Conservation (phyloP, 225 moss, liverwort and hornwort species). For the Antitrichia curtipendula region DNA sequence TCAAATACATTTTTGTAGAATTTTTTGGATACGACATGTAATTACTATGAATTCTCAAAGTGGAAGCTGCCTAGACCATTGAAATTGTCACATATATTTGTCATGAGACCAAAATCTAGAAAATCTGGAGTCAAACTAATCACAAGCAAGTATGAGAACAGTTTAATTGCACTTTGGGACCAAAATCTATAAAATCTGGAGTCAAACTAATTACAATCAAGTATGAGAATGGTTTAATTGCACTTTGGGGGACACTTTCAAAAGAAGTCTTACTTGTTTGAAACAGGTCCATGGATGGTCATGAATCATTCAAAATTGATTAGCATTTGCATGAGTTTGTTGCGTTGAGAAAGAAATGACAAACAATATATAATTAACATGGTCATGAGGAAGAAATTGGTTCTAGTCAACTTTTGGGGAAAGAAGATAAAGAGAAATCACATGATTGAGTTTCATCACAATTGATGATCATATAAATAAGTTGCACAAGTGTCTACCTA, state of each 20-base stretch:
- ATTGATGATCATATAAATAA: background rate
- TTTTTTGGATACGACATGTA: background rate
- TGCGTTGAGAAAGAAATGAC: background rate
- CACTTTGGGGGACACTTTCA: background rate
- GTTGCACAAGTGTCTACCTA: background rate
- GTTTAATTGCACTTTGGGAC: background rate
- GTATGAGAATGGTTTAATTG: too few relatives aligned
- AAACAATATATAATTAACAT: background rate
- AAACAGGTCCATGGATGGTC: too few relatives aligned
- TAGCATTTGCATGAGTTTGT: background rate
- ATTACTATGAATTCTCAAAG: background rate
- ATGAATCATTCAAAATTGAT: background rate
- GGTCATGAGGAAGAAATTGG: background rate
- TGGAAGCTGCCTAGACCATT: background rate
- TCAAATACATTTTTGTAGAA: background rate
- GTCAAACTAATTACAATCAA: background rate
- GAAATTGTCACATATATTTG: background rate
- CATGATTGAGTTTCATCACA: background rate
- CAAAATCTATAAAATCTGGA: background rate
- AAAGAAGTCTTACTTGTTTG: too few relatives aligned
- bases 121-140: background rate
- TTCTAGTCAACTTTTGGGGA: background rate
- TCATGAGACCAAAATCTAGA: background rate
- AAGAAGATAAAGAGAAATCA: background rate
- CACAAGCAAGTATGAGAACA: too few relatives aligned